Base-by-base conservation (phyloP, 139 green algal genomes). In the Coccomyxa sp. region DNA sequence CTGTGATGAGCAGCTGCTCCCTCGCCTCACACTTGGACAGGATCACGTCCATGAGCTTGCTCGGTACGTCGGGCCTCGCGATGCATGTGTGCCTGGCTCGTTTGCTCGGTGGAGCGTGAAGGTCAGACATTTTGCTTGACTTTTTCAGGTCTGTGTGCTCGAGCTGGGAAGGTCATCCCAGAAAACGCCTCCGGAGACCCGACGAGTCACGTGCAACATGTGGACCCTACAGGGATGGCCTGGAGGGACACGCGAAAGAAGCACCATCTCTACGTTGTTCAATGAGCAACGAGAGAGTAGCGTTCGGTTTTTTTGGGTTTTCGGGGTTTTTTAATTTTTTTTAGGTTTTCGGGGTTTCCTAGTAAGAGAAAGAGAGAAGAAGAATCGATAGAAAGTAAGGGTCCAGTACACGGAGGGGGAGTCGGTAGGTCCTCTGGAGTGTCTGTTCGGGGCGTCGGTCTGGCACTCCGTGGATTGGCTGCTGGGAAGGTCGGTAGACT, bases 1-100 rank as follows among this genome's bases (percentile, higher is more conserved):
- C 63, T 71, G 63, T 71, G 63, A 71, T 71, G 63, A 71, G 63
- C 63, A 71, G 4, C 63, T 71, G 63, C 63, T 71, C 63, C 63
- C 63, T 71, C 63, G 63, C 63, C 4, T 71, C 63, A 71, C 63
- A 71, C 63, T 71, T 71, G 63, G 63, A 71, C 63, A 71, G 63
- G 63, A 71, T 71, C 63, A 71, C 63, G 63, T 71, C 63, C 63
- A 71, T 71, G 63, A 71, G 63, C 63, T 71, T 71, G 63, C 63
- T 71, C 63, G 63, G 63, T 71, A 71, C 63, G 63, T 71, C 63
- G 63, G 63, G 63, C 21, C 63, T 71, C 18, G 63, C 63, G 63
- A 71, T 71, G 63, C 63, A 71, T 71, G 63, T 25, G 63, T 71
- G 63, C 63, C 63, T 71, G 63, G 63, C 63, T 3, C 63, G 63